Base-by-base conservation (phyloP, 495 filamentous ascomycete genomes). In the Penicillium lagena region DNA sequence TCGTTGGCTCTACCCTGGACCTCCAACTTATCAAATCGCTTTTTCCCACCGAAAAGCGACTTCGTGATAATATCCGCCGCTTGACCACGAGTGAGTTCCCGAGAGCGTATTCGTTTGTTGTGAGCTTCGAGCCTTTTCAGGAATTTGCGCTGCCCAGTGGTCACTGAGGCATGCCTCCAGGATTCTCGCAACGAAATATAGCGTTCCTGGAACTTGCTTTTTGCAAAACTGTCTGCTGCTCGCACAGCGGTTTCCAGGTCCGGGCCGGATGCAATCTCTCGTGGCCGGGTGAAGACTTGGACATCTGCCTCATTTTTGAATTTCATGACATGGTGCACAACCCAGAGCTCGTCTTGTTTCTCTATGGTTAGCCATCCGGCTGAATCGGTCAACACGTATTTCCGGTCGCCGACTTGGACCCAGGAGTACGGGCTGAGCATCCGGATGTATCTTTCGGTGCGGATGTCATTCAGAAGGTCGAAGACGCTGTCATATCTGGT, bases 61-160 rank as follows among this genome's bases (percentile, higher is more conserved):
- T 95, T 95, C 2, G 86, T 94, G 47, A 97, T 95, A 79, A 96
- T 89, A 67, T 98, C 93, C 13, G 75, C 76, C 29, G 93, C 94
- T 54, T 80, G 77, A 1, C 93, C 93, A 43, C 89, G 88, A 5
- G 80, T 94, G 35, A 96, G 46, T 29, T 78, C 72, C 1, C 56
- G 59, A 1, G 63, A 33, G n/a, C 49, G 69, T 12, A 93, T 56
- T 22, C 39, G 72, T 66, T n/a, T 81, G 72, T 1, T 79, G 59
- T 9, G 73, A 63, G 1, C 70, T 63, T 5, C 80, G 67, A 6
- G 85, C 53, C 49, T 77, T 82, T 94, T 94, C 27, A 98, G 58
- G 30, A 90, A 77, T 2, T 68, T 61, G 0, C 96, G 42, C 56
- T 97, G 93, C 2, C 71, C 75, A 1, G 79, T 56, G 0, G 85